A percentile compares a stretch with the other conserved stretches of the same genome.
These are phyloP conservation scores for Mytilinidion resinicola DNA, from an alignment of 495 filamentous ascomycete genomes.

Conservation along the genomic window DNA sequence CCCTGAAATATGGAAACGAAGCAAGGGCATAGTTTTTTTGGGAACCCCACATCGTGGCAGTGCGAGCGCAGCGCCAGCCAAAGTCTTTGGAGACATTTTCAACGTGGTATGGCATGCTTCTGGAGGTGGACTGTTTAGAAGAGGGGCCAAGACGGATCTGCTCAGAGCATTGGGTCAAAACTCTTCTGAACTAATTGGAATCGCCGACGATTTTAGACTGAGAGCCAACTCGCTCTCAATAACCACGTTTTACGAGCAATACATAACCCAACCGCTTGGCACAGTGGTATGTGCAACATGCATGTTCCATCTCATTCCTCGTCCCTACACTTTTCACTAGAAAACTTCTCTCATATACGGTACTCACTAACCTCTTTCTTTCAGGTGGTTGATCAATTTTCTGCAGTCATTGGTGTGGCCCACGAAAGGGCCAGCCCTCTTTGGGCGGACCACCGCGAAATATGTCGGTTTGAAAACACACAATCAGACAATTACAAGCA, in stretches of 20 bases:
- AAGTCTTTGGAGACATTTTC: conserved; percentile 13
- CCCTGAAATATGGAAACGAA: conserved; percentile 9
- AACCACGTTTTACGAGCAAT: conserved; percentile 18
- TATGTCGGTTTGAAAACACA: conserved; percentile 20
- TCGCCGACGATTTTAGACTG: conserved; percentile 10
- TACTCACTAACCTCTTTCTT: too few species aligned
- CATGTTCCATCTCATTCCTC: too few species aligned
- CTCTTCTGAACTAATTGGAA: conserved; percentile 4
- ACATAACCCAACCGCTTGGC: conserved; percentile 4
- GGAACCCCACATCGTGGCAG: conserved; percentile 26
- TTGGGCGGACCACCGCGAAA: conserved; percentile 18
- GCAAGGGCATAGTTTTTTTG: conserved; percentile 18
- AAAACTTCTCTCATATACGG: too few species aligned
- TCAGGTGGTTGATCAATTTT: conserved; percentile 19
- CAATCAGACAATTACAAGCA: conserved; percentile 10
- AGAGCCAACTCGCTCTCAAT: conserved; percentile 4
- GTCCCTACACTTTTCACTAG: too few species aligned
- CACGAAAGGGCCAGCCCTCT: conserved; percentile 16
- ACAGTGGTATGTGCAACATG: too few species aligned
- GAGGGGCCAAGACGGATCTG: conserved; percentile 11
- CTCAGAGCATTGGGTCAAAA: conserved; percentile 4
- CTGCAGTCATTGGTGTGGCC: conserved; percentile 16
- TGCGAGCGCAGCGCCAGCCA: conserved; percentile 3
- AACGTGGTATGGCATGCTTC: conserved; percentile 9
- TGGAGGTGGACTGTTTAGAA: neutral